Base-by-base conservation (phyloP, 2,329 filamentous ascomycete genomes). In the Cladophialophora carrionii region DNA sequence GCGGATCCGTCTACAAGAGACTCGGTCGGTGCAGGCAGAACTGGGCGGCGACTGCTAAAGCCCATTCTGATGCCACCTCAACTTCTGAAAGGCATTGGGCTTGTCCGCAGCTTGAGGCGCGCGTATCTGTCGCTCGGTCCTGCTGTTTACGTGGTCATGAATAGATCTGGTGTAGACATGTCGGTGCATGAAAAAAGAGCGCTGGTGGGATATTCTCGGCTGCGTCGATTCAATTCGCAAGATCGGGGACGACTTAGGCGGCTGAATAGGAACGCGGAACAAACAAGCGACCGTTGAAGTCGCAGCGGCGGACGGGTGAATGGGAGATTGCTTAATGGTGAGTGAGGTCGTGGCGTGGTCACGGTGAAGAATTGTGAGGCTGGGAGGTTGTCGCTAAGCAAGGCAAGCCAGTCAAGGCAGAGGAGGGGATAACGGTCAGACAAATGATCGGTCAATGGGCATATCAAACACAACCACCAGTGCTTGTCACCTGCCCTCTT, bases 21-120 rank as follows among this genome's bases (percentile, higher is more conserved):
- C 71, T 83, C 81, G 71, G 81, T 82, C 52, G 80, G 80, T 66
- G 80, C 81, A 74, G 81, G 81, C 70, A 83, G 74, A 67, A 79
- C 74, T 72, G 79, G 79, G 76, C 77, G 79, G 73, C 79, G 80
- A 74, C 77, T 77, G 69, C 79, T 76, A 75, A 82, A 76, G 73
- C 80, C 80, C 81, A 83, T 82, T 71, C 74, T 77, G 76, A 72
- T 61, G 61, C 62, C 53, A 52, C 57, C 61, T 64, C 57, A 66
- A 56, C 12, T 62, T 8, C 26, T 61, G 14, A 20, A 24, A 64
- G 60, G 52, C 65, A 68, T 67, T 46, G 56, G 58, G 59, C 20
- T 43, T 64, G 65, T 55, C 46, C 62, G 57, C 67, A 17, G 46
- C 51, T 26, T 12, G 20, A 14, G 37, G 56, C 48, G 64, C 67